These are phyloP conservation scores for Botrytis deweyae DNA, from an alignment of 2,329 filamentous ascomycete species.

Conservation along the genomic window DNA sequence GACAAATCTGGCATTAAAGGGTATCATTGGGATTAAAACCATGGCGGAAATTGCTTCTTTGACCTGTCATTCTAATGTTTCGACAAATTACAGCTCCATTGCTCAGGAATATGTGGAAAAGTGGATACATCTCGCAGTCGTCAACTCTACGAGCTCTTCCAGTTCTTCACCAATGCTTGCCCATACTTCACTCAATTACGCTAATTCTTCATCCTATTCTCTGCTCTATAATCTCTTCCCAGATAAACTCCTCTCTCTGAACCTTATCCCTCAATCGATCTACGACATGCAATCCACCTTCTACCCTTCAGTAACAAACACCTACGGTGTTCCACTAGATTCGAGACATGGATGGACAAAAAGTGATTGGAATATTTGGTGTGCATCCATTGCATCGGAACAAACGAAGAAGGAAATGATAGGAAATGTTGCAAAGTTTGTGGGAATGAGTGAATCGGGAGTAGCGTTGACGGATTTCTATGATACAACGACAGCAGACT, in stretches of 20 bases:
- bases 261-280: conserved; percentile 70
- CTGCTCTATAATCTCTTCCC: conserved; percentile 78
- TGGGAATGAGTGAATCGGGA: not conserved
- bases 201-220: conserved; percentile 37
- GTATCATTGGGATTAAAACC: conserved; percentile 78
- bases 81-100: conserved; percentile 56
- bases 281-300: conserved; percentile 77
- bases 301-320: conserved; percentile 69
- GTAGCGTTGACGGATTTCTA: not conserved
- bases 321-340: conserved; percentile 82
- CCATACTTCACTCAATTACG: conserved; percentile 77
- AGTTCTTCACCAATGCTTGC: conserved; percentile 50
- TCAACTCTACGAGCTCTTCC: conserved; percentile 50
- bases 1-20: conserved; percentile 80
- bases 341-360: conserved; percentile 79
- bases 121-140: conserved; percentile 72
- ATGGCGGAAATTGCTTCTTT: conserved; percentile 70
- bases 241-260: conserved; percentile 74
- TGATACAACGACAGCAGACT: not conserved
- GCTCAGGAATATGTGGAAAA: conserved; percentile 68
- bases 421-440: not conserved
- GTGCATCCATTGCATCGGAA: not conserved
- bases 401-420: not conserved
- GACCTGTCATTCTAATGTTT: conserved; percentile 57
- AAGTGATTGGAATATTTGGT: conserved; percentile 49